Conservation (phyloP, 2,329 filamentous ascomycete genomes). For the Clonostachys chloroleuca region DNA sequence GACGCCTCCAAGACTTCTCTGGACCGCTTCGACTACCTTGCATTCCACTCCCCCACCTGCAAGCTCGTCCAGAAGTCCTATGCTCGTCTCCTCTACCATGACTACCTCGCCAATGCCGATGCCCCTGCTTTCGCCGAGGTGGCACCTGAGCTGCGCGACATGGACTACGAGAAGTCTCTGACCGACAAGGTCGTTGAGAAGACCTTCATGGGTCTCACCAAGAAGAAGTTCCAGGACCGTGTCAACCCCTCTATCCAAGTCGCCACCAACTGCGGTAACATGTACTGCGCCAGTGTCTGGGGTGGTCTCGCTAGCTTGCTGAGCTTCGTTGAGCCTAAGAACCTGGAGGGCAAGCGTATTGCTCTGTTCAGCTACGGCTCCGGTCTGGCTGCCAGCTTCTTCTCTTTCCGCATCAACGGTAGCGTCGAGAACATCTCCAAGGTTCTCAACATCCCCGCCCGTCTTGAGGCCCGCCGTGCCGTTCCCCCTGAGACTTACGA, state of each 20-base stretch:
- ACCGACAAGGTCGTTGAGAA: conserved; percentile 82
- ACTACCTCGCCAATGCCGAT: conserved; percentile 70
- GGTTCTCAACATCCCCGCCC: conserved; percentile 64
- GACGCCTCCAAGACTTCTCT: conserved; percentile 53
- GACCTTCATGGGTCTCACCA: conserved; percentile 78
- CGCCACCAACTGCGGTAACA: conserved; percentile 70
- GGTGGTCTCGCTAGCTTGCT: conserved; percentile 71
- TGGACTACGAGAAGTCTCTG: conserved; percentile 76
- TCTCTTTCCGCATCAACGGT: conserved; percentile 69
- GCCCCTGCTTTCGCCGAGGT: conserved; percentile 69
- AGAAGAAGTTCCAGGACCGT: conserved; percentile 79
- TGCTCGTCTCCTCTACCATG: conserved; percentile 79
- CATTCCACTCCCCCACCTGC: conserved; percentile 83
- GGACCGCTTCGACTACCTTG: conserved; percentile 79
- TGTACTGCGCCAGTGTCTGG: conserved; percentile 70
- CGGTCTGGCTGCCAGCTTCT: conserved; percentile 67
- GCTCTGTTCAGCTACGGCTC: conserved; percentile 78
- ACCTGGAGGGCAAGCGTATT: conserved; percentile 67
- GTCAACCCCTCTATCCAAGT: conserved; percentile 71
- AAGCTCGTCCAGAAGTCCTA: conserved; percentile 86
- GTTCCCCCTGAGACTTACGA: conserved; percentile 73
- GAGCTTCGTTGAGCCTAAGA: conserved; percentile 55
- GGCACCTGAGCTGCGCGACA: conserved; percentile 68
- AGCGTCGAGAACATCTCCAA: conserved; percentile 65
- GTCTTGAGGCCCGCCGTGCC: conserved; percentile 60